These are phyloP conservation scores for Eucalyptus microcorys DNA, from an alignment of 345 rosid species.

Conservation along the genomic window DNA sequence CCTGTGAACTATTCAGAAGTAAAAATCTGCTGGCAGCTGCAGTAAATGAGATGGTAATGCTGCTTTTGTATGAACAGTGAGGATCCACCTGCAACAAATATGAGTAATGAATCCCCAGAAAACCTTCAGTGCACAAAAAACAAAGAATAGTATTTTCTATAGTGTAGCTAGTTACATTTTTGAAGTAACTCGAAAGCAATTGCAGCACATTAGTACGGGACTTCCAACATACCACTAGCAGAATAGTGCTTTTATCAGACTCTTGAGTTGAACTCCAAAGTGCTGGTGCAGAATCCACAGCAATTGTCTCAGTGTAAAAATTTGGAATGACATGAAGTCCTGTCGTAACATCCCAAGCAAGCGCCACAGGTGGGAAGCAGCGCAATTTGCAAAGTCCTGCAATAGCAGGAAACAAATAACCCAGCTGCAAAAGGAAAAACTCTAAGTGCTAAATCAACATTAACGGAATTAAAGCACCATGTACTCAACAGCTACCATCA, in stretches of 20 bases:
- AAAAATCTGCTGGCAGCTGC: constrained; percentile 72
- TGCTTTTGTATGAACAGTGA: constrained; percentile 79
- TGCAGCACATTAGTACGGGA: not conserved
- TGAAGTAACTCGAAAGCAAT: not conserved
- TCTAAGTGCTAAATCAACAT: not conserved
- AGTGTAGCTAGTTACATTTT: not conserved
- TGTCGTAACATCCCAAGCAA: constrained; percentile 90
- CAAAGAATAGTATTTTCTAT: not conserved
- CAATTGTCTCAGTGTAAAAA: constrained; percentile 47
- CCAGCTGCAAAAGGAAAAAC: not conserved
- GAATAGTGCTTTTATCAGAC: constrained; percentile 62
- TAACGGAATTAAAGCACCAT: not conserved
- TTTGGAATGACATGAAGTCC: constrained; percentile 79
- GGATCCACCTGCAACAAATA: constrained; percentile 72
- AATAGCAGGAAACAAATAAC: not conserved
- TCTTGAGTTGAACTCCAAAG: constrained; percentile 54
- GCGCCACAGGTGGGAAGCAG: constrained; percentile 95
- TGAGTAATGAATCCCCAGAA: not conserved
- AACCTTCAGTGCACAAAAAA: not conserved
- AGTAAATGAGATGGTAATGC: constrained; percentile 50
- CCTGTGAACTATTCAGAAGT: constrained; percentile 73
- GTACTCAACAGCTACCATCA: not conserved
- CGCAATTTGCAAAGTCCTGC: constrained; percentile 94
- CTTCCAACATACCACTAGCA: constrained; percentile 49
- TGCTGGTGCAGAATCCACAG: constrained; percentile 81